Conservation (phyloP, 768 basidiomycete genomes). For the Termitomyces sp. region DNA sequence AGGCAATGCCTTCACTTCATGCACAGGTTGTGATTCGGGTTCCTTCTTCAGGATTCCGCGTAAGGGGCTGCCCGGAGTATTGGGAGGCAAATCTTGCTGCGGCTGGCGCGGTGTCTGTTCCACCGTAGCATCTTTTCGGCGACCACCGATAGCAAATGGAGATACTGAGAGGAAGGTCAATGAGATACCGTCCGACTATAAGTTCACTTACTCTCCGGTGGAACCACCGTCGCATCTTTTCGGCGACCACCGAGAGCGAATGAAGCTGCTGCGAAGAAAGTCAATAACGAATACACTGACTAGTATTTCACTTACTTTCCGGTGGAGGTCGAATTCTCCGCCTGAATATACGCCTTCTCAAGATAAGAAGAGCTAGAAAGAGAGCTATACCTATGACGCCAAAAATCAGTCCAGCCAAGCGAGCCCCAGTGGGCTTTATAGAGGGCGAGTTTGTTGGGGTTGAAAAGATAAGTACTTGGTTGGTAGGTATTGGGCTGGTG, state of each 20-base stretch:
- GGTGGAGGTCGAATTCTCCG: slow-evolving; percentile 1
- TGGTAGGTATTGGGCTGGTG: too few species aligned
- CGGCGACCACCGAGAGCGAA: not conserved
- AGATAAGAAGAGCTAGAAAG: not conserved
- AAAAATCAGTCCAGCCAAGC: slow-evolving; percentile 1
- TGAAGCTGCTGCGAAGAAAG: not conserved
- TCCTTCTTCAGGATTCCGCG: not conserved
- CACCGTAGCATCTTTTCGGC: not conserved
- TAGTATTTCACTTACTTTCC: not conserved
- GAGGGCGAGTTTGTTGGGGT: not conserved
- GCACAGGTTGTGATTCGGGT: not conserved
- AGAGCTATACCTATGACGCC: slow-evolving; percentile 1
- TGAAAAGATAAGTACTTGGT: not conserved
- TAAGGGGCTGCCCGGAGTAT: not conserved
- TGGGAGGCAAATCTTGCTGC: not conserved
- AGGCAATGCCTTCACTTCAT: not conserved
- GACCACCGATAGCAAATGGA: not conserved
- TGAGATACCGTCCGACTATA: not conserved
- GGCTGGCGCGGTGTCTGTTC: not conserved
- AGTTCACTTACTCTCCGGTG: not conserved
- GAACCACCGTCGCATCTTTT: not conserved
- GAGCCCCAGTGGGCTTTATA: slow-evolving; percentile 1
- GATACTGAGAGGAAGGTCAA: not conserved
- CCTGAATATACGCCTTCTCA: slow-evolving; percentile 1
- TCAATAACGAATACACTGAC: not conserved